Conservation (phyloP, 2,329 filamentous ascomycete species). For the Diaporthe caulivora region DNA sequence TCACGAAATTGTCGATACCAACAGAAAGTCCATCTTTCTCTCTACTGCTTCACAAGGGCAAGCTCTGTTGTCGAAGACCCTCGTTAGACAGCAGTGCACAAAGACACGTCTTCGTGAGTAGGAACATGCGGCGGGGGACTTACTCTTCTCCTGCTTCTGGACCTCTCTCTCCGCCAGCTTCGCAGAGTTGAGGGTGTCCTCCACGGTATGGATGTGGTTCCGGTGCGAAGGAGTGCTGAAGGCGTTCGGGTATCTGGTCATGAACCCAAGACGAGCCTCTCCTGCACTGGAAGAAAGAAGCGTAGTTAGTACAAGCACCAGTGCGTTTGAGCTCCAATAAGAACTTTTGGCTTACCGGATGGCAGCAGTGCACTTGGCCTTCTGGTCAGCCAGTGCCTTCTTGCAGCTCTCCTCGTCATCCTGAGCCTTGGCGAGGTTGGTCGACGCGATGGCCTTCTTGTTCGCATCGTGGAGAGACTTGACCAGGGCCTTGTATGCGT, state of each 20-base stretch:
- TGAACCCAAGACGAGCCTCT: slow-evolving; percentile 1
- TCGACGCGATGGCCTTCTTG: background rate
- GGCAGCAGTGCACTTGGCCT: background rate
- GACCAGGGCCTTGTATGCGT: background rate
- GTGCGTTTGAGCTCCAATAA: fast-evolving
- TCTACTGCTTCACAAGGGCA: background rate
- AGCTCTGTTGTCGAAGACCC: background rate
- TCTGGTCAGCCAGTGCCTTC: background rate
- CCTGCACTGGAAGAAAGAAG: background rate
- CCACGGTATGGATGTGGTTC: background rate
- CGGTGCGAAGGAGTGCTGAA: background rate
- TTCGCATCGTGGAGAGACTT: background rate
- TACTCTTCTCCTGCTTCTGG: background rate
- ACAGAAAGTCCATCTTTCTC: too few species aligned
- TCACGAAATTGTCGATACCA: too few species aligned
- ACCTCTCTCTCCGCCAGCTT: slow-evolving; percentile 14
- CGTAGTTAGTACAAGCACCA: background rate
- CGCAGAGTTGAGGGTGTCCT: background rate
- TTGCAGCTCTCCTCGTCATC: slow-evolving; percentile 2
- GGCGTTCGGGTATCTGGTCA: background rate
- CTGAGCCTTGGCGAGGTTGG: background rate
- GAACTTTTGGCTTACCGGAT: background rate
- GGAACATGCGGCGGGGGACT: background rate
- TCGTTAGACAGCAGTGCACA: background rate
- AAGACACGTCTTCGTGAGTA: too few species aligned